Percentiles rank a stretch among this genome's conserved stretches.
Conservation (phyloP, 73 alveolate genomes). For the Paramecium sonneborni region DNA sequence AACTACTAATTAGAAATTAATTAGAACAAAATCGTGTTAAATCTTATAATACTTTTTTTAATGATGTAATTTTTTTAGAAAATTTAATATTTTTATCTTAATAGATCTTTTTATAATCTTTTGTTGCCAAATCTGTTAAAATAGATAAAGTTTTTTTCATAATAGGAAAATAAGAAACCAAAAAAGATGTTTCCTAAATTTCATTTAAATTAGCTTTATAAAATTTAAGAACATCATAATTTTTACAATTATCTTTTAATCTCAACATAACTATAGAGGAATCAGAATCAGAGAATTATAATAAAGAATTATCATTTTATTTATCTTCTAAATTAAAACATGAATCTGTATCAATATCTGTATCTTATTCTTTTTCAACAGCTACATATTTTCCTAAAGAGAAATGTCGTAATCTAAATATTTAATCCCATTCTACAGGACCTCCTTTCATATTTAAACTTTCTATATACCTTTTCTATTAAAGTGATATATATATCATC, state of each 20-base stretch:
- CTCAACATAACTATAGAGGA: constrained; percentile 34
- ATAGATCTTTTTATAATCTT: not conserved
- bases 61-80: constrained; percentile 30
- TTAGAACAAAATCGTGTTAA: constrained; percentile 46
- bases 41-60: constrained; percentile 37
- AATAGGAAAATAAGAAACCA: constrained; percentile 54
- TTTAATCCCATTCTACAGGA: constrained; percentile 53
- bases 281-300: not conserved
- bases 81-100: constrained; percentile 23
- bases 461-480: constrained; percentile 67
- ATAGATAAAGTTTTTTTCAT: constrained; percentile 39
- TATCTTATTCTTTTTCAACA: constrained; percentile 14
- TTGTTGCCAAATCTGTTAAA: not conserved
- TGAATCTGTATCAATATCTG: not conserved
- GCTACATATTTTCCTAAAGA: constrained; percentile 69
- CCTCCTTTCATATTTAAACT: constrained; percentile 61
- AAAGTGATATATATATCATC: not conserved
- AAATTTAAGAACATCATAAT: constrained; percentile 60
- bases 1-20: constrained; percentile 52
- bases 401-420: constrained; percentile 66
- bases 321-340: constrained; percentile 46
- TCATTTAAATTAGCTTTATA: constrained; percentile 49
- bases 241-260: constrained; percentile 18
- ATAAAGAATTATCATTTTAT: not conserved
- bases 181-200: constrained; percentile 57